Evolutionary conservation across 176 grass and related monocot species (phyloP).

Genomic region (Chloris gayana): DNA sequence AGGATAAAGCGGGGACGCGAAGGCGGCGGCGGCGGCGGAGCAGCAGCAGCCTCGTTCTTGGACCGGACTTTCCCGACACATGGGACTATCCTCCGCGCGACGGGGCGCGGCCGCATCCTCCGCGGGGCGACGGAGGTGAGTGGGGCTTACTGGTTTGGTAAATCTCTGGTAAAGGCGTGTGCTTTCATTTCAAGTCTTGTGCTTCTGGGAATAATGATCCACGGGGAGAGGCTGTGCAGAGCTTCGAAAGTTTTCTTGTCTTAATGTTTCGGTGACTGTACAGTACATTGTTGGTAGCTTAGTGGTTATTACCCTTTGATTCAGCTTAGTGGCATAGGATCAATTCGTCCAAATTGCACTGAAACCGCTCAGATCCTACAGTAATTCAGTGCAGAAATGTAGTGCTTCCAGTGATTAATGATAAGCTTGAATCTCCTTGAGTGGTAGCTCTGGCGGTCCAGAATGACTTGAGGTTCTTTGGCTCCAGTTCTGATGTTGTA

Average conservation of each 20-base stretch:
- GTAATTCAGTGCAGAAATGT: conserved; percentile 16
- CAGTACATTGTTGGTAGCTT: neutral
- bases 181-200: neutral
- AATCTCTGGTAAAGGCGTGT: conserved; percentile 26
- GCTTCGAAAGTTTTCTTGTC: neutral
- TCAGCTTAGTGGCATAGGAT: neutral
- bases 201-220: neutral
- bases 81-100: conserved; percentile 34
- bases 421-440: neutral
- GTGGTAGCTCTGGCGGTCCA: neutral
- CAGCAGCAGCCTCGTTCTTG: conserved; percentile 60
- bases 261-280: neutral
- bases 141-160: neutral
- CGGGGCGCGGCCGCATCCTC: neutral
- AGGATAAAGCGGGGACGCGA: neutral
- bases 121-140: conserved; percentile 24
- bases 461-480: neutral
- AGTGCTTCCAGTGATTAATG: neutral
- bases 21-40: neutral
- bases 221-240: neutral
- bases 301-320: neutral
- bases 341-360: conserved; percentile 2
- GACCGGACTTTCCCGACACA: conserved; percentile 72
- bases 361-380: conserved; percentile 16
- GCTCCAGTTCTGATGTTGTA: neutral